phyloP scores from a whole-genome alignment of 2,329 filamentous ascomycete species.

The Diaporthe citrichinensis region DNA sequence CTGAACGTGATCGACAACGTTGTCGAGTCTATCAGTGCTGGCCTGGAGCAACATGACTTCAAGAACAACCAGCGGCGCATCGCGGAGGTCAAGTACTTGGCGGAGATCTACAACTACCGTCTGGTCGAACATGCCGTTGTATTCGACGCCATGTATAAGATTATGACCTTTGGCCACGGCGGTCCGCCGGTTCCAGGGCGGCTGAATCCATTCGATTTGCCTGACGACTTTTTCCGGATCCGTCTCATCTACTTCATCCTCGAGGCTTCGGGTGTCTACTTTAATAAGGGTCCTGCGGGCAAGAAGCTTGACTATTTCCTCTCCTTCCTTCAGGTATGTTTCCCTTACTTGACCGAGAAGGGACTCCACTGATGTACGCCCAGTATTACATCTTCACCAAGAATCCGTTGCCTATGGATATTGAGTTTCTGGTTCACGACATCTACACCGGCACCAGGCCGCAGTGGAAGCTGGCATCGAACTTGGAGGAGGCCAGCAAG shows the following conservation, averaged over 20 bases:
- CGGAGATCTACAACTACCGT: slow-evolving; percentile 97
- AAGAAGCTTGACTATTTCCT: slow-evolving; percentile 99
- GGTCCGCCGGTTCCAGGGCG: slow-evolving; percentile 86
- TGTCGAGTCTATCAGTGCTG: slow-evolving; percentile 88
- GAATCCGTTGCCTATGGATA: slow-evolving; percentile 91
- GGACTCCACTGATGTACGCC: background rate
- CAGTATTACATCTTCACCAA: slow-evolving; percentile 96
- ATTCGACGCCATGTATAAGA: slow-evolving; percentile 95
- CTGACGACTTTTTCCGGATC: slow-evolving; percentile 97
- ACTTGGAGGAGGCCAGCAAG: slow-evolving; percentile 85
- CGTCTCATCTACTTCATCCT: slow-evolving; percentile 89
- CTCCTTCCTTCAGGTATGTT: slow-evolving; percentile 85
- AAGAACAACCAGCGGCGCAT: slow-evolving; percentile 96
- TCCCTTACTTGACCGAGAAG: no score
- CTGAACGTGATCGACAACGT: slow-evolving; percentile 93
- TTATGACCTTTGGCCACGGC: slow-evolving; percentile 92
- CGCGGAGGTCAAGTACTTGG: slow-evolving; percentile 95
- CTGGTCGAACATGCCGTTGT: slow-evolving; percentile 96
- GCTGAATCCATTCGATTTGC: slow-evolving; percentile 83
- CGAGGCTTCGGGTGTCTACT: slow-evolving; percentile 96
- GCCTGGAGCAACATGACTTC: slow-evolving; percentile 96
- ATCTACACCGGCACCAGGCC: slow-evolving; percentile 87
- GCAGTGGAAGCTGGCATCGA: slow-evolving; percentile 90
- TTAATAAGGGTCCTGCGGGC: slow-evolving; percentile 91
- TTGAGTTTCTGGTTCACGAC: slow-evolving; percentile 96